These are phyloP conservation scores for Rhizophlyctis rosea DNA, from an alignment of 192 early-diverging fungal species.

Conservation along the genomic window DNA sequence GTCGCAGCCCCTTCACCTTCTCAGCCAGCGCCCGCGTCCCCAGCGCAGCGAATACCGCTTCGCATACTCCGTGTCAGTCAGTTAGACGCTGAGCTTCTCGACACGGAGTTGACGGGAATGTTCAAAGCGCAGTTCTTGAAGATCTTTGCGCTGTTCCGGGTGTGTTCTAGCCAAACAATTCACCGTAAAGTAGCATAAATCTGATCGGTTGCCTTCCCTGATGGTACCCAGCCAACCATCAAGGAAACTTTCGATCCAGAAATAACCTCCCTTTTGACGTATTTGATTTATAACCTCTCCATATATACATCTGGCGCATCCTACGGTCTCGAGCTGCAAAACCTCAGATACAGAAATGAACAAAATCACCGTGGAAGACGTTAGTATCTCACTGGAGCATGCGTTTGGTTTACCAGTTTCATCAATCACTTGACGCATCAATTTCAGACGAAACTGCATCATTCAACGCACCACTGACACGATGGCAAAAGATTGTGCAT, in stretches of 20 bases:
- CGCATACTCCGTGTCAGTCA: slow-evolving; percentile 75
- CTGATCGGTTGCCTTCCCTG: neutral
- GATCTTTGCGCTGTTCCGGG: slow-evolving; percentile 68
- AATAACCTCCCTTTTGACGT: slow-evolving; percentile 61
- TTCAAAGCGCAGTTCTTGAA: slow-evolving; percentile 73
- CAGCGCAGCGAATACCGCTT: no score
- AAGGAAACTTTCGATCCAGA: slow-evolving; percentile 71
- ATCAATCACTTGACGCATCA: no score
- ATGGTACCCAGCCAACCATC: slow-evolving; percentile 43
- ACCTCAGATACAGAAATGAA: slow-evolving; percentile 77
- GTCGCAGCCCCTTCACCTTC: no score
- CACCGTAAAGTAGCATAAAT: neutral
- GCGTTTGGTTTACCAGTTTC: neutral
- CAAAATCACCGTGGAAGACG: slow-evolving; percentile 50
- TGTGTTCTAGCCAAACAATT: slow-evolving; percentile 13
- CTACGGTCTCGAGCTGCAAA: slow-evolving; percentile 81
- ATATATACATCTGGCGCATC: slow-evolving; percentile 69
- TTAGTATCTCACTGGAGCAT: slow-evolving; percentile 32
- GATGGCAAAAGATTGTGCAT: slow-evolving; percentile 56
- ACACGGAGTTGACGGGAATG: slow-evolving; percentile 70
- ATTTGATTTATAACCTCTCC: slow-evolving; percentile 71
- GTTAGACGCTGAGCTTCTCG: slow-evolving; percentile 79
- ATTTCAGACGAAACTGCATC: no score
- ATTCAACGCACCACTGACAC: slow-evolving; percentile 57
- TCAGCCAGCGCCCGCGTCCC: no score